Base-by-base conservation (phyloP, 1,284 basidiomycete genomes). In the Rhodotorula sp. region DNA sequence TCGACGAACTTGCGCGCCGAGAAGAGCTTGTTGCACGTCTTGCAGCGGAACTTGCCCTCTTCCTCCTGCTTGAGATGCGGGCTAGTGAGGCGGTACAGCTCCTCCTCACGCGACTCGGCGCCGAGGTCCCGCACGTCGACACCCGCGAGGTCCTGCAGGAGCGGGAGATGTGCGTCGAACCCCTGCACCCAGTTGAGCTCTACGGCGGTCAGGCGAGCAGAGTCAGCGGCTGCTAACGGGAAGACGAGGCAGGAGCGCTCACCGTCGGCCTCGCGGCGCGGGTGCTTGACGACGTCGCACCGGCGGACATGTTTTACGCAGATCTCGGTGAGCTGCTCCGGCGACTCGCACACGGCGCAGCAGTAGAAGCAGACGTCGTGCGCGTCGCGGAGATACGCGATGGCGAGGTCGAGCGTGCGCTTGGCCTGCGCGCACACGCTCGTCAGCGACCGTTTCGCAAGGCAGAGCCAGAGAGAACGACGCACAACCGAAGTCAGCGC, bases 351-450 rank as follows among this genome's bases (percentile, higher is more conserved):
- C 76, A 91, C 87, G 80, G 92, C 89, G 78, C 91, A 89, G 85
- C 94, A 97, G 84, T 97, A 97, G 83, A 94, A 97, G 86, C 95
- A 95, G 80, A 91, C 89, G 86, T 92, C 87, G 83, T 90, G 93
- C 64, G 89, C 91, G 80, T 87, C 85, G 78, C 92, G 90, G 79
- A 94, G 84, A 82, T 93, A 93, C 66, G 88, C 87, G 81, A 94
- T 85, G 81, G 92, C 91, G 81, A 94, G 82, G 84, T 95, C 92
- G 82, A 94, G 85, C 78, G 90, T 86, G 80, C 91, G 84, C 78
- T 87, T 86, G 80, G 86, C 86, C 89, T 91, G 78, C 54, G 32
- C 48, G 6, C 41, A 3, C 56, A 57, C 32, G 29, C n/a, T 69
- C 67, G 55, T 74, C 74, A 56, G 80, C 82, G 29, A 1, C 29